Evolutionary conservation across 139 green algal genomes (phyloP).

Genomic region (Marvania coccoides): DNA sequence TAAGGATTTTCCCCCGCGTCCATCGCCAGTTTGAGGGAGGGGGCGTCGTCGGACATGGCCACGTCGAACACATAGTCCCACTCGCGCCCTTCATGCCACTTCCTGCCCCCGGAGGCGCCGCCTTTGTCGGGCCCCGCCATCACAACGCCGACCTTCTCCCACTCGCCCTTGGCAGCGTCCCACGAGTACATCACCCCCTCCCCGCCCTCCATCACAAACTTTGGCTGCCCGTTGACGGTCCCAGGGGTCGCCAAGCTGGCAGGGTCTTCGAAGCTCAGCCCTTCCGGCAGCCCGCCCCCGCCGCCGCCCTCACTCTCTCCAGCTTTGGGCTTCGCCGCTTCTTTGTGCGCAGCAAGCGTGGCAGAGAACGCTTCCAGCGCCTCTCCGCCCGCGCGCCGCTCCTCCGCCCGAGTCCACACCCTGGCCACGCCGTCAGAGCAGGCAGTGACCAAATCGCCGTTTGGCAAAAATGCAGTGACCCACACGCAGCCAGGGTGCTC

Average conservation of each 20-base stretch:
- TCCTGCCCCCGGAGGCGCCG: constrained; percentile 8
- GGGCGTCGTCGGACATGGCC: constrained; percentile 70
- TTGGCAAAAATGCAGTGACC: constrained; percentile 68
- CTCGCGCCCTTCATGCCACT: constrained; percentile 46
- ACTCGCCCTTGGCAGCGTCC: constrained; percentile 51
- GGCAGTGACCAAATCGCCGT: constrained; percentile 69
- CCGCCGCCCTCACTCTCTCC: constrained; percentile 2
- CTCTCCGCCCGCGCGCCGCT: constrained; percentile 31
- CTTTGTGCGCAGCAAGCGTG: constrained; percentile 6
- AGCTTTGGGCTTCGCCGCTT: constrained; percentile 3
- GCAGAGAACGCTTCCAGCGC: constrained; percentile 14
- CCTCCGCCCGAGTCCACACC: constrained; percentile 52
- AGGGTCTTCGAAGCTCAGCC: constrained; percentile 53
- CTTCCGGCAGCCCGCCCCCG: constrained; percentile 32
- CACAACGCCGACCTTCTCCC: constrained; percentile 87
- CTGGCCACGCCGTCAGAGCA: constrained; percentile 76
- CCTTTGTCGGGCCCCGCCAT: constrained; percentile 43
- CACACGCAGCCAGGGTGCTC: constrained; percentile 87
- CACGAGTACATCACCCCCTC: constrained; percentile 69
- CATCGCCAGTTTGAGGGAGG: constrained; percentile 57
- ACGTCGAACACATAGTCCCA: constrained; percentile 96
- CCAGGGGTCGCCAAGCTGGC: constrained; percentile 41
- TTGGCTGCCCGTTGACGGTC: constrained; percentile 50
- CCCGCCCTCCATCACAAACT: constrained; percentile 60
- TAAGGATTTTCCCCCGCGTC: constrained; percentile 85